Evolutionary conservation across 2,329 filamentous ascomycete genomes (phyloP), one percentile per base, ranked within the genome.

Genomic region (Ophiognomonia clavigignenti-juglandacearum): DNA sequence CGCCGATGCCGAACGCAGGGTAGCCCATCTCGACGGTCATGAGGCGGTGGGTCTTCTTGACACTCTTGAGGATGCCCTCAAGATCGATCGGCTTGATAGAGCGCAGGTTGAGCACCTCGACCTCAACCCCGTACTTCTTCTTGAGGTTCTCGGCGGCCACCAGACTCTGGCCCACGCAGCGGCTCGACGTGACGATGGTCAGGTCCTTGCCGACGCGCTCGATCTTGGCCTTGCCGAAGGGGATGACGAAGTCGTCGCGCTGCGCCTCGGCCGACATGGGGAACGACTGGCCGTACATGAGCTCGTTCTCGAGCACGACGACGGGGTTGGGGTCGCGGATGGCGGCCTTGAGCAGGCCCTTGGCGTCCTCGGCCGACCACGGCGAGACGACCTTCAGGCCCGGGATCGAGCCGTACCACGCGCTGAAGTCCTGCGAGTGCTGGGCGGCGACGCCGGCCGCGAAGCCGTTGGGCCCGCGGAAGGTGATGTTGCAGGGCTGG

Each of bases 401-500:
- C 43, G 93, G 93, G 61, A 98, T 93, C 72, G 89, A 95, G 66
- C 92, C 93, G 73, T 98, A 98, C 93, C 93, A 98, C 54, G 92
- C 90, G 43, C 88, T 88, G 78, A 95, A 98, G 69, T 98, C 93
- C 76, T 98, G 93, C 43, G 93, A 97, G 79, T 98, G 93, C 78
- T 98, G 93, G 52, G 93, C 93, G 56, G 75, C 93, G 61, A 98
- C 93, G 80, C 93, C 93, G 52, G 92, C 67, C 53, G 93, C 93
- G 70, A 98, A 98, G 63, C 93, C 93, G 74, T 98, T 98, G 72
- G 93, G 93, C 45, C 93, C 93, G 67, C 93, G 91, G 86, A 98
- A 98, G 60, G 93, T 97, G 73, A 98, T 92, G 78, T 97, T 97
- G 77, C 93, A 98, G 61, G 93, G 93, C 74, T 98, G 93, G 70